Evolutionary conservation across 768 basidiomycete species (phyloP).

Genomic region (Serendipita indica): DNA sequence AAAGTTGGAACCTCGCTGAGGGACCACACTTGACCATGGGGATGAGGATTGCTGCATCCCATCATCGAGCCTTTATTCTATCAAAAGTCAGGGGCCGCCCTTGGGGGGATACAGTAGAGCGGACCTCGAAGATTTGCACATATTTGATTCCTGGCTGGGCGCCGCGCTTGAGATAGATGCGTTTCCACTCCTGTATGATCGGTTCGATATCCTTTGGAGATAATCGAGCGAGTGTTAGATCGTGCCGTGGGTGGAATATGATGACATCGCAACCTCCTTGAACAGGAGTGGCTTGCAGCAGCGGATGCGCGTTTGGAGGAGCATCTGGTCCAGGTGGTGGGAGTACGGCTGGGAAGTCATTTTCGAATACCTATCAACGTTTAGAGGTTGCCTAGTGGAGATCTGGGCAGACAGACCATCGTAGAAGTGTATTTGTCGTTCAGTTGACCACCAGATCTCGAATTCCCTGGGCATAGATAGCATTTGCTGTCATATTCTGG

Average conservation of each 20-base stretch:
- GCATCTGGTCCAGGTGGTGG: conserved; percentile 42
- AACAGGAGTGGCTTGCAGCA: conserved; percentile 50
- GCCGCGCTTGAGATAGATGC: conserved; percentile 46
- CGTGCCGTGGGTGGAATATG: conserved; percentile 73
- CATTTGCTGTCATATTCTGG: conserved; percentile 57
- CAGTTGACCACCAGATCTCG: not conserved
- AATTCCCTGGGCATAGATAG: conserved; percentile 73
- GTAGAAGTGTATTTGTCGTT: not conserved
- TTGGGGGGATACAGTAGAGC: conserved; percentile 13
- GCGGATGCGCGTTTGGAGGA: conserved; percentile 40
- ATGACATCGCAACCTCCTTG: conserved; percentile 80
- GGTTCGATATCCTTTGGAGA: conserved; percentile 37
- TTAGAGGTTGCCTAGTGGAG: not conserved
- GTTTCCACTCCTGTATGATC: conserved; percentile 62
- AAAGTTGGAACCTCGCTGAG: conserved; percentile 54
- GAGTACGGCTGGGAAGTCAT: conserved; percentile 72
- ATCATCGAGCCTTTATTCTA: conserved; percentile 89
- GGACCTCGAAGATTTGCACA: conserved; percentile 82
- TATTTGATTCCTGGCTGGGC: conserved; percentile 53
- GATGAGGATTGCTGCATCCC: conserved; percentile 92
- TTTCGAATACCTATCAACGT: conserved; percentile 37
- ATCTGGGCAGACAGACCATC: not conserved
- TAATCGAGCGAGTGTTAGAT: conserved; percentile 66
- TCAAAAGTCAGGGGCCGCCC: conserved; percentile 13
- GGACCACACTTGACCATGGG: conserved; percentile 86